These are phyloP conservation scores for Dittrichia graveolens DNA, from an alignment of 129 eudicot species.

Conservation along the genomic window DNA sequence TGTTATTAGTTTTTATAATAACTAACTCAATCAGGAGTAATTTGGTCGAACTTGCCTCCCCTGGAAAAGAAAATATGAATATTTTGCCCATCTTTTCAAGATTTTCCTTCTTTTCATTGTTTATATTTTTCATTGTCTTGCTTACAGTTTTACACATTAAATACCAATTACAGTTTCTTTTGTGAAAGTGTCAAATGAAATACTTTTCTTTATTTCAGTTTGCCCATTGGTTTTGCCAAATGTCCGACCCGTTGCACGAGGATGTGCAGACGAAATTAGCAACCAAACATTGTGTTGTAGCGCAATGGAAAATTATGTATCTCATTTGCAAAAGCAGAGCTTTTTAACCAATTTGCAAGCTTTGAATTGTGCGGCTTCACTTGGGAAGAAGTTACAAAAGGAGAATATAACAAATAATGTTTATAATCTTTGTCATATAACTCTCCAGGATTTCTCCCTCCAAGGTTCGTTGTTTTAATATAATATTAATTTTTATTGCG, in stretches of 20 bases:
- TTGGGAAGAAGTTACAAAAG: constrained; percentile 72
- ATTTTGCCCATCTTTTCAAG: neutral
- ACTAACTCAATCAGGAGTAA: too few species aligned
- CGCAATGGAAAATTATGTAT: constrained; percentile 60
- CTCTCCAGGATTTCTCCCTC: constrained; percentile 90
- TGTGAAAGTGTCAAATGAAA: neutral
- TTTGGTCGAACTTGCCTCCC: too few species aligned
- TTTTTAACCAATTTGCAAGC: constrained; percentile 94
- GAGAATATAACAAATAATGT: constrained; percentile 73
- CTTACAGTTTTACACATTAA: neutral
- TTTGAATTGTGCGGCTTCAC: constrained; percentile 91
- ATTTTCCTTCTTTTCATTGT: constrained; percentile 14
- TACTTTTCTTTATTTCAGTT: constrained; percentile 45
- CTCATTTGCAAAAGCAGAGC: constrained; percentile 92
- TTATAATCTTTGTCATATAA: constrained; percentile 72
- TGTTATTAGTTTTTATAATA: too few species aligned
- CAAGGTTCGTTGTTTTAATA: constrained; percentile 60
- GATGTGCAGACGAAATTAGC: constrained; percentile 55
- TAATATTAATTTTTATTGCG: neutral
- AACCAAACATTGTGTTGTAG: constrained; percentile 68
- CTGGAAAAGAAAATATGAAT: neutral
- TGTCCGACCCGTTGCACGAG: constrained; percentile 52
- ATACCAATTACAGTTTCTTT: neutral
- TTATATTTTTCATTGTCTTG: neutral
- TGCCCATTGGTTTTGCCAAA: constrained; percentile 88